Base-by-base conservation (phyloP, 768 basidiomycete species). In the Candolleomyces aberdarensis region DNA sequence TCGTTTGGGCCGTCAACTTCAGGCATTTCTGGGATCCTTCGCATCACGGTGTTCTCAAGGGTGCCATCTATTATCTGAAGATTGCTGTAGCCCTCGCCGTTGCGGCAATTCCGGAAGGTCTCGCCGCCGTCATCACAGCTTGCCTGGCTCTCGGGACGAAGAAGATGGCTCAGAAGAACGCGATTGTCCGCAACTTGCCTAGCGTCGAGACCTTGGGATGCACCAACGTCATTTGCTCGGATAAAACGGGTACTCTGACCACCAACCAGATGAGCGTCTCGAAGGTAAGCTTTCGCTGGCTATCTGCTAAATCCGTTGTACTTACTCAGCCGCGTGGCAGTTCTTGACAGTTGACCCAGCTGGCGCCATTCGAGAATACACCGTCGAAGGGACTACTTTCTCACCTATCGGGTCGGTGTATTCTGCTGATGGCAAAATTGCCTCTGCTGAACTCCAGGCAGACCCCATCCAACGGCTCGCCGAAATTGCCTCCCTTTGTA, bases 91-190 rank as follows among this genome's bases (percentile, higher is more conserved):
- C 97, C 5, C 80, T 99, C 49, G 96, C 97, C n/a, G 96, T 99
- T 44, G 96, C 96, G 60, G 96, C 96, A 44, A 99, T 98, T 70
- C 96, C 97, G 0, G 96, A 99, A 75, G 96, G 96, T 61, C 78
- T 99, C n/a, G 95, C 96, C 40, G 96, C 95, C 55, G 96, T 99
- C 61, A 97, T 98, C 70, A 99, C 96, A 8, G 95, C 95, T 10
- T 98, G 96, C 74, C 76, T 99, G 43, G 96, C 97, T 10, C 82
- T 99, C 14, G 97, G 96, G 19, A 98, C 96, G 17, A 95, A 97
- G 79, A 98, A 97, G 75, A 99, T 99, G 96, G 96, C 96, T 0
- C 92, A 97, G 80, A 92, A 96, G 77, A 97, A 98, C 63, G 96
- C 96, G 1, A 99, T 99, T 68, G 96, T 99, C 57, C 80, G 96